phyloP scores from a whole-genome alignment of 148 eudicot genomes.

The Heliamphora exappendiculata region DNA sequence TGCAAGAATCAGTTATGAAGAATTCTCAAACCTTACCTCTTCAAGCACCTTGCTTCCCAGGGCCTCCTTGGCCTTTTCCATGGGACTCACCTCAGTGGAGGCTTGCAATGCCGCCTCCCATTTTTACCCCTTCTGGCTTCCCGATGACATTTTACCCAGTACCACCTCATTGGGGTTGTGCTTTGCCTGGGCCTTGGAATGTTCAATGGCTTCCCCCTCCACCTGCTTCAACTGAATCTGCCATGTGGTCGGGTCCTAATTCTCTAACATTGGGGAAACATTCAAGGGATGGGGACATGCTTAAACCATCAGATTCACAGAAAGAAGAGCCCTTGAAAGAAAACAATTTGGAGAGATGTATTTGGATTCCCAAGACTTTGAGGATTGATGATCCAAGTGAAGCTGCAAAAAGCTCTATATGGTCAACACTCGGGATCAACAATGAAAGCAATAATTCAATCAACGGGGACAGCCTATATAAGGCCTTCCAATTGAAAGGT shows the following conservation, averaged over 20 bases:
- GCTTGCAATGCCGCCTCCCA: constrained; percentile 6
- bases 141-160: constrained; percentile 38
- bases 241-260: constrained; percentile 24
- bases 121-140: constrained; percentile 22
- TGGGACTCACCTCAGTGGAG: constrained; percentile 30
- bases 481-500: constrained; percentile 27
- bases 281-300: constrained; percentile 36
- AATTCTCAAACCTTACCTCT: constrained; percentile 16
- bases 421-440: constrained; percentile 43
- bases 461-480: constrained; percentile 24
- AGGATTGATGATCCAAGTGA: constrained; percentile 37
- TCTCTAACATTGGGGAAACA: constrained; percentile 52
- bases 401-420: constrained; percentile 42
- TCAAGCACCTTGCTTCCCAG: constrained; percentile 30
- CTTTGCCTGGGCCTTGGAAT: constrained; percentile 31
- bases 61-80: constrained; percentile 31
- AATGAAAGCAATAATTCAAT: constrained; percentile 19
- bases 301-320: constrained; percentile 12
- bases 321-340: constrained; percentile 16
- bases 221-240: constrained; percentile 17
- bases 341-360: constrained; percentile 5
- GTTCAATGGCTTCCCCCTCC: constrained; percentile 30
- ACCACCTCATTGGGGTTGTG: constrained; percentile 40
- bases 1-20: constrained; percentile 14
- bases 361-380: constrained; percentile 37